phyloP scores from a whole-genome alignment of 306 rosid genomes.

The Vigna hirtella region DNA sequence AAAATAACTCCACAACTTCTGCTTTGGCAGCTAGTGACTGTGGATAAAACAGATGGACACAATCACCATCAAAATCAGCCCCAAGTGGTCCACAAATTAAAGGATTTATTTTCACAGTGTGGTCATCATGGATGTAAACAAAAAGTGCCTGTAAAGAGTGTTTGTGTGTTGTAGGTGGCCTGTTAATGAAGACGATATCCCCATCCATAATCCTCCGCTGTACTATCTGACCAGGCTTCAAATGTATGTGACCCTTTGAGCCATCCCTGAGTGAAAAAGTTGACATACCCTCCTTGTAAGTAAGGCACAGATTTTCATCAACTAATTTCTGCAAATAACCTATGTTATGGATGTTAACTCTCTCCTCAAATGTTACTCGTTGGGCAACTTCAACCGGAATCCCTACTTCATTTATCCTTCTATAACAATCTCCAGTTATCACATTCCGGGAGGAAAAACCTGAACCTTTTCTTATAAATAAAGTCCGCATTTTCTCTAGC shows the following conservation, averaged over 20 bases:
- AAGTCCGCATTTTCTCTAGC: slow-evolving; percentile 91
- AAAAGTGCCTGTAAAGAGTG: slow-evolving; percentile 91
- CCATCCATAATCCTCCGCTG: slow-evolving; percentile 96
- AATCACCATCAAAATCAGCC: slow-evolving; percentile 97
- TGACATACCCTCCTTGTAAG: slow-evolving; percentile 76
- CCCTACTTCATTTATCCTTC: slow-evolving; percentile 84
- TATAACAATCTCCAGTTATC: slow-evolving; percentile 94
- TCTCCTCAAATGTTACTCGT: slow-evolving; percentile 87
- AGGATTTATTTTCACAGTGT: slow-evolving; percentile 91
- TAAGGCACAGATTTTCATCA: slow-evolving; percentile 75
- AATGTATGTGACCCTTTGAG: slow-evolving; percentile 80
- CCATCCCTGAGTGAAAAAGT: slow-evolving; percentile 91
- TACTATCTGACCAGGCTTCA: slow-evolving; percentile 83
- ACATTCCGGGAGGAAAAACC: slow-evolving; percentile 98
- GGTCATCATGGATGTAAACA: slow-evolving; percentile 87
- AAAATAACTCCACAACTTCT: slow-evolving; percentile 88
- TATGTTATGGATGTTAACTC: slow-evolving; percentile 72
- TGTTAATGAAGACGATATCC: slow-evolving; percentile 84
- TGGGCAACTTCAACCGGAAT: slow-evolving; percentile 88
- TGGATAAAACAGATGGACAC: slow-evolving; percentile 89
- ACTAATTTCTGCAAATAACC: slow-evolving; percentile 78
- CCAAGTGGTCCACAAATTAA: slow-evolving; percentile 93
- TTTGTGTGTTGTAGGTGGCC: slow-evolving; percentile 96
- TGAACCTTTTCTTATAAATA: slow-evolving; percentile 89
- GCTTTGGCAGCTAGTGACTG: slow-evolving; percentile 94